phyloP scores from a whole-genome alignment of 441 rosid species.

The Adansonia grandidieri region DNA sequence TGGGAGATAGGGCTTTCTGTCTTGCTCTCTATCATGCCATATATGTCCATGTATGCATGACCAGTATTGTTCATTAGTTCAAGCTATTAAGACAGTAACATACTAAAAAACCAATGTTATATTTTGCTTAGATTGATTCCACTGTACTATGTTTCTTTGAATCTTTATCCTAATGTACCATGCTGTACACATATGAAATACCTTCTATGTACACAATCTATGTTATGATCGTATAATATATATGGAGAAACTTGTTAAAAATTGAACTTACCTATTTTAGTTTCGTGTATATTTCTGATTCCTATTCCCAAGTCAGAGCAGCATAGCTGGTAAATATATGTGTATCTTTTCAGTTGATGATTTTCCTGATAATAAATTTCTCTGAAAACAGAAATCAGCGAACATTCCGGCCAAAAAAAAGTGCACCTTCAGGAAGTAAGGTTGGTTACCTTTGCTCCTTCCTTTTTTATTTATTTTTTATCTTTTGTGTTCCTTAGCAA shows the following conservation, averaged over 20 bases:
- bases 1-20: background rate
- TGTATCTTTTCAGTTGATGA: constrained; percentile 22
- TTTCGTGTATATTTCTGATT: background rate
- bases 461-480: background rate
- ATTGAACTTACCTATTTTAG: background rate
- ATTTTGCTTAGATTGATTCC: background rate
- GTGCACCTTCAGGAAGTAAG: constrained; percentile 98
- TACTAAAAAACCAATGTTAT: background rate
- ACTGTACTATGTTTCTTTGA: background rate
- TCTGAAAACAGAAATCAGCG: constrained; percentile 74
- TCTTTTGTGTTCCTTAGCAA: background rate
- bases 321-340: background rate
- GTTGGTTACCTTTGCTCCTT: constrained; percentile 43
- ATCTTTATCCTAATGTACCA: background rate
- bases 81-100: background rate
- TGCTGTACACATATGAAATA: background rate
- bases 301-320: background rate
- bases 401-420: constrained; percentile 97
- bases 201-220: background rate
- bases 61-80: background rate
- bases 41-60: background rate
- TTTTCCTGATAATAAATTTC: constrained; percentile 26
- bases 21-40: background rate
- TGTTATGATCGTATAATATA: background rate
- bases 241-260: background rate